phyloP scores from a whole-genome alignment of 306 rosid species.

The Medicago lupulina region DNA sequence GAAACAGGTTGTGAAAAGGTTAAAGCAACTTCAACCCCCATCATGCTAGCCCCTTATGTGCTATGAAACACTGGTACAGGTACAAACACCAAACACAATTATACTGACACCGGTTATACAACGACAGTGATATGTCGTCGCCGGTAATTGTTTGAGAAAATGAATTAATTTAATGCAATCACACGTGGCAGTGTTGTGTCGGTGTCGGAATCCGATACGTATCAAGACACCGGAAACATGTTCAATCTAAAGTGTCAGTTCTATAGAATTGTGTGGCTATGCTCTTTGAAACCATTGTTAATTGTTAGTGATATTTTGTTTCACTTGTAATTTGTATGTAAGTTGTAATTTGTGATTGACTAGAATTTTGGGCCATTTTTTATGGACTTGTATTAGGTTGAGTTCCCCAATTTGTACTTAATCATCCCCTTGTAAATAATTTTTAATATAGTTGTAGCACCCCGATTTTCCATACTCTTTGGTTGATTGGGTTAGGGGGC shows the following conservation, averaged over 20 bases:
- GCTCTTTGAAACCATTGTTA: conserved; percentile 47
- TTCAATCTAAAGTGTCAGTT: background rate
- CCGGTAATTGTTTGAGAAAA: background rate
- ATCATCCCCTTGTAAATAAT: conserved; percentile 69
- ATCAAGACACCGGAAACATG: background rate
- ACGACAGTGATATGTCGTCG: background rate
- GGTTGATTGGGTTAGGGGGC: conserved; percentile 52
- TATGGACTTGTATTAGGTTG: conserved; percentile 55
- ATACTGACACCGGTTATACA: background rate
- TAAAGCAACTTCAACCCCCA: conserved; percentile 94
- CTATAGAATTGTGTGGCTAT: background rate
- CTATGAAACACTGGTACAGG: background rate
- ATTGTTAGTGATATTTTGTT: conserved; percentile 53
- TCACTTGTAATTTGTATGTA: conserved; percentile 54
- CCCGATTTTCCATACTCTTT: conserved; percentile 60
- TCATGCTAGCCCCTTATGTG: conserved; percentile 61
- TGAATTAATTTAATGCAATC: background rate
- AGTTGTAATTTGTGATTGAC: conserved; percentile 41
- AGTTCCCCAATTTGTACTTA: conserved; percentile 58
- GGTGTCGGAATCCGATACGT: background rate
- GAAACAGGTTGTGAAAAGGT: conserved; percentile 88
- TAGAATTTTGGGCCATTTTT: conserved; percentile 35
- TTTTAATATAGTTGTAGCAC: conserved; percentile 62
- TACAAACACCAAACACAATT: background rate
- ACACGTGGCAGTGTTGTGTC: background rate